These are phyloP conservation scores for Rhododendron ovatum DNA, from an alignment of 148 eudicot genomes.

Conservation along the genomic window DNA sequence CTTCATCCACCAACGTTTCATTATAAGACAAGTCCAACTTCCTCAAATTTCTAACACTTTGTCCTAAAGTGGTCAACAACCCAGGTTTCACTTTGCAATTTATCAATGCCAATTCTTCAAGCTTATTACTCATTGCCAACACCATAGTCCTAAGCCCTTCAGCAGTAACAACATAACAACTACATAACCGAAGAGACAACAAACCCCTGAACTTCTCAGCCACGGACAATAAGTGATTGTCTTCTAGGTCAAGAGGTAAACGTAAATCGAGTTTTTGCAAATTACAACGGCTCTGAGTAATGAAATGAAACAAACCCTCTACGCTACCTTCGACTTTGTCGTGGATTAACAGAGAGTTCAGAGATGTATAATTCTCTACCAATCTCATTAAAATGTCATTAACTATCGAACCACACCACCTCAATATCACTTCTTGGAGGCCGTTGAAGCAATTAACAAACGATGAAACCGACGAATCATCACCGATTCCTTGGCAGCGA, in stretches of 20 bases:
- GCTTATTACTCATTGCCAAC: constrained; percentile 16
- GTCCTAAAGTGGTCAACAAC: constrained; percentile 42
- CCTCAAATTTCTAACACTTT: constrained; percentile 34
- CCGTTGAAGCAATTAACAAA: too few relatives aligned
- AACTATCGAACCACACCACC: too few relatives aligned
- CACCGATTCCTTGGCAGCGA: too few relatives aligned
- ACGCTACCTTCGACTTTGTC: constrained; percentile 39
- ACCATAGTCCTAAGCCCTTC: constrained; percentile 36
- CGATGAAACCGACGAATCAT: too few relatives aligned
- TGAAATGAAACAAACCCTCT: constrained; percentile 48
- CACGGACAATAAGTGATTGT: constrained; percentile 35
- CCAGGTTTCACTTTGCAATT: constrained; percentile 48
- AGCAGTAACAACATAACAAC: constrained; percentile 44
- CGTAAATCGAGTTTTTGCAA: constrained; percentile 41
- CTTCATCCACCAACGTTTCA: constrained; percentile 34
- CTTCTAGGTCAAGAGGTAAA: constrained; percentile 47
- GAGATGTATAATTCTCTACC: too few relatives aligned
- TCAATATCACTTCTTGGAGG: too few relatives aligned
- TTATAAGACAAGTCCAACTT: constrained; percentile 50
- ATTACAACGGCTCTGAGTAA: constrained; percentile 23
- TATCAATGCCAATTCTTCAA: constrained; percentile 43
- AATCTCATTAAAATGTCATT: too few relatives aligned
- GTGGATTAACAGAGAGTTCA: constrained; percentile 34
- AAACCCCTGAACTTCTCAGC: constrained; percentile 28
- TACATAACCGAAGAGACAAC: constrained; percentile 28